Percentiles rank a stretch among this genome's conserved stretches.
Evolutionary conservation across 2,329 filamentous ascomycete species (phyloP).

Genomic region (Phaeomoniella chlamydospora): DNA sequence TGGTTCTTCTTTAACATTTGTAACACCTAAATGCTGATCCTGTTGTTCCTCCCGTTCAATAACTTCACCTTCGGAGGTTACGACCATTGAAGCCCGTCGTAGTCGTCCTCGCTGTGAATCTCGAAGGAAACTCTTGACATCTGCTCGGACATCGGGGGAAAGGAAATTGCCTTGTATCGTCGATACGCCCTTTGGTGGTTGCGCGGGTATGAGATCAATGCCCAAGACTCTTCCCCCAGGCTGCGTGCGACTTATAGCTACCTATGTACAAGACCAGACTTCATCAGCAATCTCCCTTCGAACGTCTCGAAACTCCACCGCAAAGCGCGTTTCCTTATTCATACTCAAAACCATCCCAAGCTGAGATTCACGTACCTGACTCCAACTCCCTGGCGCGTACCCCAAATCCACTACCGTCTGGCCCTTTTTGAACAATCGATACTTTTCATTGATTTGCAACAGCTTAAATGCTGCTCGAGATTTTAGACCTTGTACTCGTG

Average conservation of each 20-base stretch:
- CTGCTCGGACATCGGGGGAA: slow-evolving; percentile 54
- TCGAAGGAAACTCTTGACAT: slow-evolving; percentile 63
- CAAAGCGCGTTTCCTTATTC: no score
- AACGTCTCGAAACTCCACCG: no score
- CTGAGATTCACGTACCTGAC: slow-evolving; percentile 34
- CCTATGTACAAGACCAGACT: no score
- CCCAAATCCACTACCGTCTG: slow-evolving; percentile 86
- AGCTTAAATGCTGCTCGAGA: slow-evolving; percentile 90
- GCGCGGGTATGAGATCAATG: slow-evolving; percentile 85
- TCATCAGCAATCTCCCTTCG: no score
- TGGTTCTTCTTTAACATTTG: neutral
- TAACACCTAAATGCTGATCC: no score
- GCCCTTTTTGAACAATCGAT: slow-evolving; percentile 62
- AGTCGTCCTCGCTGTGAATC: slow-evolving; percentile 46
- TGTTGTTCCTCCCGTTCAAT: neutral
- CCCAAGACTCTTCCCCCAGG: slow-evolving; percentile 72
- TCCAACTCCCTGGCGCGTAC: slow-evolving; percentile 65
- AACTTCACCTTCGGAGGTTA: neutral
- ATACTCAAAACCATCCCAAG: no score
- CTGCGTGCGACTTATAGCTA: slow-evolving; percentile 64
- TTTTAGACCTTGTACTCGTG: slow-evolving; percentile 67
- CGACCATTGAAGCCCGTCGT: slow-evolving; percentile 13
- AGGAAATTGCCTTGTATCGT: slow-evolving; percentile 93
- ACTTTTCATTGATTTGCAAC: slow-evolving; percentile 72
- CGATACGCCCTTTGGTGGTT: slow-evolving; percentile 81